Base-by-base conservation (phyloP, 805 yeast species). In the Myxozyma neglecta region DNA sequence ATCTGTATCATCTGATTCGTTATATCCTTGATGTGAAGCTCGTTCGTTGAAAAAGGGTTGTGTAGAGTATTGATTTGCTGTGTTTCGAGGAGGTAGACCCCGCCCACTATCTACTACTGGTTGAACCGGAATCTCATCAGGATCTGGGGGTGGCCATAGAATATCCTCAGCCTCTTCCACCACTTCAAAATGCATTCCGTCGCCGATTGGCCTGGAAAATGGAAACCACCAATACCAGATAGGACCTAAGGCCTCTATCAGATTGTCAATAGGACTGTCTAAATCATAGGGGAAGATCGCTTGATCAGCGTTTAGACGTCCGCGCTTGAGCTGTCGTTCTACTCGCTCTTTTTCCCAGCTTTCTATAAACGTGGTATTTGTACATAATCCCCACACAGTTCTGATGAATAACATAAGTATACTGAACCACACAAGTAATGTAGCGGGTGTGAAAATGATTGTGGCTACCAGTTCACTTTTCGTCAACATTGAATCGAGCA, bases 111-210 rank as follows among this genome's bases (percentile, higher is more conserved):
- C 16, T 3, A 24, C 29, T 24, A 24, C 29, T 18, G 14, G 11
- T 39, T 51, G 29, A 2, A 16, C 44, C 10, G 57, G 45, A 13
- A 37, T 37, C 24, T 29, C 36, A 35, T 47, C 54, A 0, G 85
- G 85, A 6, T 90, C 91, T 75, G 90, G 96, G 0, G 97, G 96
- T 0, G 99, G 99, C 96, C 97, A 93, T 1, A 97, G 94, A 44
- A 87, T 75, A 0, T 83, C 81, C 64, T 72, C 71, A 11, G 57
- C 60, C 39, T 77, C 73, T 48, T 86, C 89, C 65, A 83, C 83
- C 62, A 81, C 85, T 6, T 73, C 74, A 64, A 85, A 91, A 1
- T 70, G 70, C 54, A 81, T 70, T 0, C 97, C 97, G 66, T 81
- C 75, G 0, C 85, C 85, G 0, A 66, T 29, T 0, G 97, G 86